These are phyloP conservation scores for Nicotiana benthamiana DNA, from an alignment of 257 asterid species.

Conservation along the genomic window DNA sequence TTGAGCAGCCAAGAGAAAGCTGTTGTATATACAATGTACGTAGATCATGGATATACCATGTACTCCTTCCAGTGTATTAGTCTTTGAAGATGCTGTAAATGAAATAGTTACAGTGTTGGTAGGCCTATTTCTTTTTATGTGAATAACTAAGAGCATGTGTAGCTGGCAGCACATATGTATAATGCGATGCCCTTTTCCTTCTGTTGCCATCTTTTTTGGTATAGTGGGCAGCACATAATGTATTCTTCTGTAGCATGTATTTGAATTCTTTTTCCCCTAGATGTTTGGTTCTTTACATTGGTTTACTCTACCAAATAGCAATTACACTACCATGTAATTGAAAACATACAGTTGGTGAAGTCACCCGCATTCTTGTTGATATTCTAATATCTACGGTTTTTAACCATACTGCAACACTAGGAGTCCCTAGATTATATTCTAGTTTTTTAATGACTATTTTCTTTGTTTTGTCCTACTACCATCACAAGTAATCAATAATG, in stretches of 20 bases:
- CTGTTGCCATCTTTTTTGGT: not conserved
- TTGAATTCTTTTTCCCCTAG: not conserved
- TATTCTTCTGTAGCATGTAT: not conserved
- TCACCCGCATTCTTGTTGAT: not conserved
- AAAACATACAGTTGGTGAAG: not conserved
- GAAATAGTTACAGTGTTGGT: not conserved
- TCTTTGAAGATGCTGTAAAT: not conserved
- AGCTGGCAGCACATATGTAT: not conserved
- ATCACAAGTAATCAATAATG: not conserved
- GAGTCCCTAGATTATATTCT: not conserved
- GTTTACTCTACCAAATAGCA: not conserved
- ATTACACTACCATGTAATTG: not conserved
- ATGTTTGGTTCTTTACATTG: not conserved
- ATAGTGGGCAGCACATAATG: not conserved
- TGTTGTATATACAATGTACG: not conserved
- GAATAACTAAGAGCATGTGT: no score
- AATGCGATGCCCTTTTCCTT: not conserved
- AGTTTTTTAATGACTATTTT: not conserved
- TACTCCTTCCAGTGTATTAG: not conserved
- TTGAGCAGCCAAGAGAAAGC: constrained; percentile 26
- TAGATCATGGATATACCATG: not conserved
- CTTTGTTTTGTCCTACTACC: not conserved
- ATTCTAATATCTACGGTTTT: not conserved
- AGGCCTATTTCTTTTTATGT: not conserved
- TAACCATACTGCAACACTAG: not conserved